Evolutionary conservation across 2,329 filamentous ascomycete genomes (phyloP).

Genomic region (Cytospora chrysosperma): DNA sequence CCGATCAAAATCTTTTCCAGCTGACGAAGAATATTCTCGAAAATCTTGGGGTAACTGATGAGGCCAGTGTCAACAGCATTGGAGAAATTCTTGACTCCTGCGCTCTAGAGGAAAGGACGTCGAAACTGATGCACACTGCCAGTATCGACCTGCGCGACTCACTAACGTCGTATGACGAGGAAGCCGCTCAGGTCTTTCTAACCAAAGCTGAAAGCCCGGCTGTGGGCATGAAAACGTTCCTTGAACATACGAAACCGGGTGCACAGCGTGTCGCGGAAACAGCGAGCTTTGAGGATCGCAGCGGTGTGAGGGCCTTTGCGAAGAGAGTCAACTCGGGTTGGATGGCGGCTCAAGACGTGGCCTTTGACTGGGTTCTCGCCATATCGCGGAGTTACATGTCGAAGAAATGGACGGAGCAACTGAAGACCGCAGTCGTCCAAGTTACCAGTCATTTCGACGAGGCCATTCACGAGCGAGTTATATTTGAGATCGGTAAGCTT

Average conservation of each 20-base stretch:
- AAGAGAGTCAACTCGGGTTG: constrained; percentile 48
- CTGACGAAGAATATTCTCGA: constrained; percentile 56
- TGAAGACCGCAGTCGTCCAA: constrained; percentile 58
- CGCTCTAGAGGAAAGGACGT: constrained; percentile 49
- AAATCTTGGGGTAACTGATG: constrained; percentile 53
- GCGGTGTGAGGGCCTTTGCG: constrained; percentile 53
- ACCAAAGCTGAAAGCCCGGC: constrained; percentile 53
- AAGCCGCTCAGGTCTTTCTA: constrained; percentile 52
- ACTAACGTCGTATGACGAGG: constrained; percentile 52
- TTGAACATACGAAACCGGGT: constrained; percentile 61
- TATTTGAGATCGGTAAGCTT: constrained; percentile 40
- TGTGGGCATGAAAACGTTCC: constrained; percentile 58
- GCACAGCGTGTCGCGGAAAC: constrained; percentile 50
- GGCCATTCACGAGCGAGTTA: constrained; percentile 48
- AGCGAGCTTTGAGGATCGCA: constrained; percentile 51
- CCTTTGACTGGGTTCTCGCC: constrained; percentile 56
- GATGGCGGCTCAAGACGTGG: constrained; percentile 56
- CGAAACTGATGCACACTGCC: constrained; percentile 46
- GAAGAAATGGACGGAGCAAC: constrained; percentile 56
- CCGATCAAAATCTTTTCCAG: constrained; percentile 55
- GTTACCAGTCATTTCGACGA: constrained; percentile 55
- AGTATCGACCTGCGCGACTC: constrained; percentile 50
- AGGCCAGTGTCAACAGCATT: constrained; percentile 44
- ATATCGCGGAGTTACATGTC: constrained; percentile 50
- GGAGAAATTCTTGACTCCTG: constrained; percentile 54